Evolutionary conservation across 306 rosid species (phyloP), one percentile per base, ranked within the genome.

Genomic region (Acacia melanoxylon): DNA sequence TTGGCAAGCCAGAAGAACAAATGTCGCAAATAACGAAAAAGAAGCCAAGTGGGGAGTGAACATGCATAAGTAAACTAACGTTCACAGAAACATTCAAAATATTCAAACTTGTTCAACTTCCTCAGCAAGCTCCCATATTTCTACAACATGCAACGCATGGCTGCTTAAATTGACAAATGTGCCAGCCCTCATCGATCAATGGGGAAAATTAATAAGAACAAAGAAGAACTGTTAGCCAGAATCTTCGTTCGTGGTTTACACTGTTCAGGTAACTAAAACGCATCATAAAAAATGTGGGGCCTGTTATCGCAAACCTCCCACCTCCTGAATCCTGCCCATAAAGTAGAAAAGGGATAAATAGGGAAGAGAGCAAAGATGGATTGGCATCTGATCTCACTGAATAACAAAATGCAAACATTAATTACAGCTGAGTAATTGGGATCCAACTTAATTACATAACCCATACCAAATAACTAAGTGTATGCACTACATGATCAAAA

Each of bases 381-480:
- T 48, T 61, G 75, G 8, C 81, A 86, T 69, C 79, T 68, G 48
- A 74, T 74, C 80, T 73, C 61, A 8, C 78, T 63, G 29, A 15
- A 54, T 10, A 74, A 65, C 42, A 40, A 48, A 35, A 62, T 54
- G 49, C 86, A 54, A 14, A 41, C 29, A 72, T 17, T 82, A 85
- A 59, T 82, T 85, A 74, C 83, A 68, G 29, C 68, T 10, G 42
- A 22, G 35, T 19, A 16, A 35, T 41, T 22, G 42, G 37, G 46
- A 71, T 61, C 56, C 48, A 49, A 48, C 20, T 7, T 25, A 49
- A 78, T 10, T 65, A 48, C 71, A 65, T 40, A 52, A 73, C 22
- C 83, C 65, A 68, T 22, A 14, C 79, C 67, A 62, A n/a, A 33
- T 24, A 65, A 49, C 42, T 49, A 41, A 37, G 75, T 56, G 62